Evolutionary conservation across 208 protist genomes (phyloP).

Genomic region (Acanthamoeba castellanii): DNA sequence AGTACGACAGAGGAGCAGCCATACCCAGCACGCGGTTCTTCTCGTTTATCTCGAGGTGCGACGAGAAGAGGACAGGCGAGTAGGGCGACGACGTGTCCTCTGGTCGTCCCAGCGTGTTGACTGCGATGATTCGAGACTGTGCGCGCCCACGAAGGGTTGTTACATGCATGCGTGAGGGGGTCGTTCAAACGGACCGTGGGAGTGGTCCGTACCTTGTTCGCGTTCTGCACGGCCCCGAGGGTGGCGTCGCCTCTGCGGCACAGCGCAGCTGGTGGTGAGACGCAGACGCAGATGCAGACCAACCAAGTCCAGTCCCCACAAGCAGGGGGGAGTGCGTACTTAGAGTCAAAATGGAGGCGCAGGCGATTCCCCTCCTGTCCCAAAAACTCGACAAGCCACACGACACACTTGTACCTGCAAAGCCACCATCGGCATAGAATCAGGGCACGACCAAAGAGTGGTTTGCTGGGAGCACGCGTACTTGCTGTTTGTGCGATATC

Average conservation of each 20-base stretch:
- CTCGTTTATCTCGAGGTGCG: slow-evolving; percentile 19
- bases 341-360: slow-evolving; percentile 21
- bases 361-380: slow-evolving; percentile 13
- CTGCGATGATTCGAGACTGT: slow-evolving; percentile 18
- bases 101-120: slow-evolving; percentile 26
- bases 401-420: slow-evolving; percentile 28
- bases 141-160: background rate
- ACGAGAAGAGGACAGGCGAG: slow-evolving; percentile 1
- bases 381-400: slow-evolving; percentile 22
- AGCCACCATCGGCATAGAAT: background rate
- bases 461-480: background rate
- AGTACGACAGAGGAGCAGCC: background rate
- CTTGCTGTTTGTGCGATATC: slow-evolving; percentile 20
- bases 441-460: background rate
- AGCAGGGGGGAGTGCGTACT: background rate
- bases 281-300: background rate
- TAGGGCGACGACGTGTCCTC: slow-evolving; percentile 1
- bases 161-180: background rate
- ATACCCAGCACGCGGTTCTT: slow-evolving; percentile 27
- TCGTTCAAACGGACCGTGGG: too few relatives aligned
- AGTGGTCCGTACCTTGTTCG: background rate
- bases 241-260: background rate
- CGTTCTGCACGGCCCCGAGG: slow-evolving; percentile 14
- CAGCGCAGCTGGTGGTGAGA: background rate
- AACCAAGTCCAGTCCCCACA: background rate